Evolutionary conservation across 116 monocot species (phyloP), one percentile per base, ranked within the genome.

Genomic region (Cymodocea nodosa): DNA sequence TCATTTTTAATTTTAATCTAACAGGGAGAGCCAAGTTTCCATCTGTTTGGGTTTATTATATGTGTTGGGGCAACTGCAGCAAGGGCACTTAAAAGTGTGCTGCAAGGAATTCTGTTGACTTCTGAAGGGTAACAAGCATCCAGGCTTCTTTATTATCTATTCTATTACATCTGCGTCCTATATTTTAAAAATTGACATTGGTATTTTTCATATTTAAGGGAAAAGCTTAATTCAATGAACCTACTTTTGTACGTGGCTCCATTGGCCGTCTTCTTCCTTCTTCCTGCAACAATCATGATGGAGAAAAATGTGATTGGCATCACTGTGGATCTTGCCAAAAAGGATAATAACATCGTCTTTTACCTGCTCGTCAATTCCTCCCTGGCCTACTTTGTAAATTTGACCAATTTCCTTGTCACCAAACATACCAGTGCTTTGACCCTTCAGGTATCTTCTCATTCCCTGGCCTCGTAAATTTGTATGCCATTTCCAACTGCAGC

Each of bases 21-120:
- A 50, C n/a, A 92, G 92, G 92, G 92, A 30, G 92, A 92, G 69
- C 92, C 92, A 50, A 92, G 87, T 68, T 92, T 92, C 62, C 93
- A 93, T 76, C 68, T 93, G 60, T 93, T 93, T 80, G 93, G 93
- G 10, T 93, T 93, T 78, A 73, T 93, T 8, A 86, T 89, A 84
- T 93, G 93, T 66, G 64, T 93, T 56, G 78, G 83, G 58, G 89
- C 89, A 65, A 89, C 89, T 66, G 89, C 85, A 64, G 92, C 92
- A 74, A 87, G 92, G 66, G 92, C 92, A 49, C 74, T 92, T 4
- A 92, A 92, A 66, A 71, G 85, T 13, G 87, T 92, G 39, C 39
- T 87, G 24, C 92, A 92, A 76, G 85, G 87, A 14, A 92, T 92
- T 70, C 79, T 92, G 59, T 71, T 92, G 37, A 85, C 92, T 35